Conservation (phyloP, 1,284 basidiomycete genomes). For the Pterula multifida region DNA sequence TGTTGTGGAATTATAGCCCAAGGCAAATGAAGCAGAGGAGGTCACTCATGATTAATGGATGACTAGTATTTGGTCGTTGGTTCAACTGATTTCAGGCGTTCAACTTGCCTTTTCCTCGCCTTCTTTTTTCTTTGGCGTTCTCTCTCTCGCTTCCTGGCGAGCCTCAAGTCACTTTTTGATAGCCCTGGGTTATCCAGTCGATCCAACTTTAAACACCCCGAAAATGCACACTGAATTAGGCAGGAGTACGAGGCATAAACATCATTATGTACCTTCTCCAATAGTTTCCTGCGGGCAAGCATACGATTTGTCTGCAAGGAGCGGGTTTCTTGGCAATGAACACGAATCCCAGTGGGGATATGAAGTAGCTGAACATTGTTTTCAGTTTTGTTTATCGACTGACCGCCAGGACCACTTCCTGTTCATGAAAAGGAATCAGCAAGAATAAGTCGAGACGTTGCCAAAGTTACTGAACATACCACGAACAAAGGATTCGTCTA, state of each 20-base stretch:
- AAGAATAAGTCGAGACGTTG: slow-evolving; percentile 6
- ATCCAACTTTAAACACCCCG: slow-evolving; percentile 40
- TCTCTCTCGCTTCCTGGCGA: slow-evolving; percentile 59
- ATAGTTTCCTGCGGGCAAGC: slow-evolving; percentile 50
- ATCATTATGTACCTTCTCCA: slow-evolving; percentile 52
- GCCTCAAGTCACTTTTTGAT: slow-evolving; percentile 53
- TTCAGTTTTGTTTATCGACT: slow-evolving; percentile 79
- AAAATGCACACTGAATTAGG: slow-evolving; percentile 6
- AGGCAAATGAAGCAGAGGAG: too few species aligned
- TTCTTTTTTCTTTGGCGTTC: slow-evolving; percentile 61
- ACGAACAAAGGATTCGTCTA: slow-evolving; percentile 69
- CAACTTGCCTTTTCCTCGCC: slow-evolving; percentile 46
- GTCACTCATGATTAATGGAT: too few species aligned
- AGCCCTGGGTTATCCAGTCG: slow-evolving; percentile 59
- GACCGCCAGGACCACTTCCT: slow-evolving; percentile 78
- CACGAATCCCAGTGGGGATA: slow-evolving; percentile 66
- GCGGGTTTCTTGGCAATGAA: slow-evolving; percentile 69
- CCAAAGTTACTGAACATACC: slow-evolving; percentile 28
- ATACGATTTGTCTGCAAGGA: slow-evolving; percentile 60
- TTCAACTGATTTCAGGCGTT: neutral
- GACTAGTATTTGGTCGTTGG: too few species aligned
- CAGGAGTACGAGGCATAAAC: slow-evolving; percentile 9
- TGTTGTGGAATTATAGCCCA: too few species aligned
- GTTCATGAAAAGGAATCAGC: slow-evolving; percentile 8
- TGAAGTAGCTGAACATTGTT: slow-evolving; percentile 75